phyloP scores from a whole-genome alignment of 805 yeast genomes.

The Candida broadrunensis region DNA sequence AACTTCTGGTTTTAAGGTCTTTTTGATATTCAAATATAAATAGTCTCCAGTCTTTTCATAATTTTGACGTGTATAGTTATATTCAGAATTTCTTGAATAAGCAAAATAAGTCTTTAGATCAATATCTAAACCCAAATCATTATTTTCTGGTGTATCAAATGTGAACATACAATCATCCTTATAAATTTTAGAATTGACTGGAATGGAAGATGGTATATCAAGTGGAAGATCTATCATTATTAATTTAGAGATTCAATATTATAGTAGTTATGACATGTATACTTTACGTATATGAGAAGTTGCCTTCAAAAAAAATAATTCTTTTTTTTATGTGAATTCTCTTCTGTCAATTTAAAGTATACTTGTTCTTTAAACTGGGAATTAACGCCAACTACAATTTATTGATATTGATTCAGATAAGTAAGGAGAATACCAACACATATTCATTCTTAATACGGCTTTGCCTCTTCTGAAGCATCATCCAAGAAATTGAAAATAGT shows the following conservation, averaged over 20 bases:
- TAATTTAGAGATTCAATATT: no score
- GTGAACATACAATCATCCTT: conserved; percentile 92
- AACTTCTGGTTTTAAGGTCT: conserved; percentile 43
- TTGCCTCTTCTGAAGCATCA: no score
- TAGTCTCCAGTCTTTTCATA: conserved; percentile 49
- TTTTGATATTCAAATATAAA: conserved; percentile 57
- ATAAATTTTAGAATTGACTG: conserved; percentile 42
- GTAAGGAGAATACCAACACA: no score
- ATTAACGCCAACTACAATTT: no score
- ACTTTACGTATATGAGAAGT: not conserved
- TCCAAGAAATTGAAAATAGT: no score
- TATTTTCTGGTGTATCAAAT: conserved; percentile 62
- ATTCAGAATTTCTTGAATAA: conserved; percentile 45
- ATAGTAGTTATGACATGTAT: not conserved
- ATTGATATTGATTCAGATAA: no score
- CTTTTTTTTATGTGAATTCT: no score
- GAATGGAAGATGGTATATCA: conserved; percentile 17
- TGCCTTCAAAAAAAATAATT: no score
- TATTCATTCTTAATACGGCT: no score
- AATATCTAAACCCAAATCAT: conserved; percentile 60
- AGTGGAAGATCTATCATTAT: conserved; percentile 9
- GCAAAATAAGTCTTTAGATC: conserved; percentile 75
- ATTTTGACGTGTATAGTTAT: conserved; percentile 59
- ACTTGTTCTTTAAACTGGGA: no score
- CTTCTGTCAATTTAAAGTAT: no score